Evolutionary conservation across 2,329 filamentous ascomycete genomes (phyloP).

Genomic region (Botrytis medusae): DNA sequence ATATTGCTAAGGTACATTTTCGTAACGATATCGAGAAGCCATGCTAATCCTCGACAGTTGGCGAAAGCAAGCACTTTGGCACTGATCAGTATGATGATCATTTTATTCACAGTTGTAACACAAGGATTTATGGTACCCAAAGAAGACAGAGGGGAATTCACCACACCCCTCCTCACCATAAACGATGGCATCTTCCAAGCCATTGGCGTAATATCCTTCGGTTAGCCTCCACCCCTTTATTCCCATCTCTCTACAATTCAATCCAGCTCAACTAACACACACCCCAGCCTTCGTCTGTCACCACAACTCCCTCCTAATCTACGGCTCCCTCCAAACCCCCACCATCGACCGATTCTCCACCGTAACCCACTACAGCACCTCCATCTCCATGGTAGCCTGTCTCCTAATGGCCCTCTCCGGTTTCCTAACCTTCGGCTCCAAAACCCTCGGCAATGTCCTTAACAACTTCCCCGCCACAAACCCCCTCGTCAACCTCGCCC

Average conservation of each 20-base stretch:
- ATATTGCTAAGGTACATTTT: slow-evolving; percentile 83
- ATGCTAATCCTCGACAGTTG: slow-evolving; percentile 54
- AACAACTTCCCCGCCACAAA: slow-evolving; percentile 96
- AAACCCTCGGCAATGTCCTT: slow-evolving; percentile 90
- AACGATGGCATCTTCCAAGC: slow-evolving; percentile 91
- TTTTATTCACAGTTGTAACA: slow-evolving; percentile 81
- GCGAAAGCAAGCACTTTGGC: slow-evolving; percentile 95
- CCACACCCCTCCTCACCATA: slow-evolving; percentile 69
- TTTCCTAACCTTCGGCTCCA: slow-evolving; percentile 89
- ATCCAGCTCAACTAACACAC: slow-evolving; percentile 8
- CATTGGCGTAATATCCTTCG: slow-evolving; percentile 96
- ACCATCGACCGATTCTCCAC: slow-evolving; percentile 92
- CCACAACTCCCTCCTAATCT: slow-evolving; percentile 96
- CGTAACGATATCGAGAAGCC: not conserved
- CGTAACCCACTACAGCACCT: slow-evolving; percentile 92
- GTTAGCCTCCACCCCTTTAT: slow-evolving; percentile 48
- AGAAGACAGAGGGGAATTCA: slow-evolving; percentile 70
- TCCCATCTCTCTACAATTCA: slow-evolving; percentile 37
- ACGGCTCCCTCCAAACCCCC: slow-evolving; percentile 89
- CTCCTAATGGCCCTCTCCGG: slow-evolving; percentile 83
- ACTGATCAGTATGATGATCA: slow-evolving; percentile 88
- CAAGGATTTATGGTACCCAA: slow-evolving; percentile 75
- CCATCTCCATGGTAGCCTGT: slow-evolving; percentile 87
- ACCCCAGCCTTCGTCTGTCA: slow-evolving; percentile 66
- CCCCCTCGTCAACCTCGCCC: slow-evolving; percentile 88